A percentile compares a stretch with the other conserved stretches of the same genome.
phyloP scores from a whole-genome alignment of 768 basidiomycete species.

The Amanita rubescens region DNA sequence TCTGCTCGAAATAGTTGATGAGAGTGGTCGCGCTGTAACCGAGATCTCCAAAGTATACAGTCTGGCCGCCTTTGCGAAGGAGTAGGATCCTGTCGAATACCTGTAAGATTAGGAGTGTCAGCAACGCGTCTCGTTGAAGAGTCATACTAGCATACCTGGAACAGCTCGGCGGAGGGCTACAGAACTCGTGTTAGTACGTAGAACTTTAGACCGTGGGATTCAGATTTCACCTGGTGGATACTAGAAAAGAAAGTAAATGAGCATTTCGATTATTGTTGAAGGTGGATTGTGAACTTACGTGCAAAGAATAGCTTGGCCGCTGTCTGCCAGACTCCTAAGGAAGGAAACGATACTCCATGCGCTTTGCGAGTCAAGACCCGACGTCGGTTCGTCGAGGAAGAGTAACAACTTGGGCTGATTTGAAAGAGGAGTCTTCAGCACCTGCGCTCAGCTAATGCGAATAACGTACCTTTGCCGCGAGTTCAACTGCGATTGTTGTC shows the following conservation, averaged over 20 bases:
- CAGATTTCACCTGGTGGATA: constrained; percentile 31
- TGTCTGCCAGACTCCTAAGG: constrained; percentile 66
- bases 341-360: constrained; percentile 80
- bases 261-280: neutral
- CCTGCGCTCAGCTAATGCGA: neutral
- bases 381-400: constrained; percentile 87
- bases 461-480: constrained; percentile 66
- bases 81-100: constrained; percentile 76
- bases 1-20: constrained; percentile 67
- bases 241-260: constrained; percentile 15
- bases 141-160: constrained; percentile 35
- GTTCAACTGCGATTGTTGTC: constrained; percentile 80
- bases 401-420: constrained; percentile 65
- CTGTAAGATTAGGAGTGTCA: constrained; percentile 13
- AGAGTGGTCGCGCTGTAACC: constrained; percentile 54
- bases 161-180: constrained; percentile 80
- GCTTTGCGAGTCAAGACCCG: constrained; percentile 80
- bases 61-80: constrained; percentile 69
- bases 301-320: constrained; percentile 85
- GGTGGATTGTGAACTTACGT: constrained; percentile 41
- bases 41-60: constrained; percentile 68
- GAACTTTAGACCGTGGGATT: neutral
- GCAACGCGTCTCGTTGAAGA: neutral
- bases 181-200: constrained; percentile 19
- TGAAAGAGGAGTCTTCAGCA: constrained; percentile 17